These are phyloP conservation scores for Plasmodium billcollinsi DNA, from an alignment of 169 alveolate genomes.

Conservation along the genomic window DNA sequence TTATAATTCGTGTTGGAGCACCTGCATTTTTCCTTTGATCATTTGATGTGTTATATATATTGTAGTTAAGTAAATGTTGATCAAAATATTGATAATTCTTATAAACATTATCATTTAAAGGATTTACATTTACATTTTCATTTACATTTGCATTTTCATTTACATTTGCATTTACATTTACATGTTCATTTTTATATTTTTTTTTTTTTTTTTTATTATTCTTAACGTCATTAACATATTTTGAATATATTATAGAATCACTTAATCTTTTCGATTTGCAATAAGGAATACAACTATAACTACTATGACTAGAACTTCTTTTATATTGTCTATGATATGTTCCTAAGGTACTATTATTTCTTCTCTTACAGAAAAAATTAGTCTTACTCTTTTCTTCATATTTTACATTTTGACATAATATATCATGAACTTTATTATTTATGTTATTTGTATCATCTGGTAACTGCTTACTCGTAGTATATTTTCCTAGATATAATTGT, in stretches of 20 bases:
- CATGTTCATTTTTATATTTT: neutral
- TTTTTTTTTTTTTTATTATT: neutral
- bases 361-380: neutral
- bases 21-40: too few relatives aligned
- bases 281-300: neutral
- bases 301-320: neutral
- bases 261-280: neutral
- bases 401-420: neutral
- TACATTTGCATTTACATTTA: too few relatives aligned
- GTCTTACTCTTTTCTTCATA: neutral
- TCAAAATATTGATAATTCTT: neutral
- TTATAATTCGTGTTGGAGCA: too few relatives aligned
- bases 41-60: too few relatives aligned
- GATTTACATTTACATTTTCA: neutral
- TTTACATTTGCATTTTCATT: neutral
- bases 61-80: neutral
- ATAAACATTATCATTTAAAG: neutral
- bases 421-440: neutral
- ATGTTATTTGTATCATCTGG: neutral
- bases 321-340: neutral
- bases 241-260: neutral
- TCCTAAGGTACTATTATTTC: neutral
- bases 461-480: neutral
- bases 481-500: slow-evolving; percentile 1
- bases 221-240: too few relatives aligned